Conservation (phyloP, 306 rosid genomes). For the Vachellia pachyceras region DNA sequence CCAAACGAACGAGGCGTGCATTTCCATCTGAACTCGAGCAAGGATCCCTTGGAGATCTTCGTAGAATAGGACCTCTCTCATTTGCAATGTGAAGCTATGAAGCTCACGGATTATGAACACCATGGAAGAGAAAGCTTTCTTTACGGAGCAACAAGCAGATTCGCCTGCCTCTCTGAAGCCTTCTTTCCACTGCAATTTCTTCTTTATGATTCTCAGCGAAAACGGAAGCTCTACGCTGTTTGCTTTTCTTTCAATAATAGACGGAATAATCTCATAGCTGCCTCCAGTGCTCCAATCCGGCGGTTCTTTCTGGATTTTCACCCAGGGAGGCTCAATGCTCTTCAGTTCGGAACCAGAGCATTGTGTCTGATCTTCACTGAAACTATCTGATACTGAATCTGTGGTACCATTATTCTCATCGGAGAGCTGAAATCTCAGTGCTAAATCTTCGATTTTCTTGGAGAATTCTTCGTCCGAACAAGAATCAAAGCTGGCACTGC, state of each 20-base stretch:
- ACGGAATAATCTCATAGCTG: conserved; percentile 57
- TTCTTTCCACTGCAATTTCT: conserved; percentile 76
- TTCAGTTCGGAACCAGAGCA: conserved; percentile 6
- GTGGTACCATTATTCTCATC: conserved; percentile 12
- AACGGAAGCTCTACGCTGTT: conserved; percentile 88
- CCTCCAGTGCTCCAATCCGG: conserved; percentile 52
- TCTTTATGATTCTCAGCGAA: conserved; percentile 79
- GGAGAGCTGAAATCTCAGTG: conserved; percentile 63
- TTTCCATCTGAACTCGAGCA: conserved; percentile 74
- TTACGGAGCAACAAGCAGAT: conserved; percentile 74
- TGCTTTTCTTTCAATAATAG: conserved; percentile 75
- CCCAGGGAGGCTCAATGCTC: conserved; percentile 61
- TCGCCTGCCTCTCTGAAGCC: conserved; percentile 70
- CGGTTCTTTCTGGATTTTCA: conserved; percentile 37
- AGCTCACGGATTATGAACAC: conserved; percentile 91
- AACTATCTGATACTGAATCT: conserved; percentile 39
- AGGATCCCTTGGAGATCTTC: conserved; percentile 83
- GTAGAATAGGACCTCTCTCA: conserved; percentile 71
- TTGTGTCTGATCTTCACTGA: conserved; percentile 2
- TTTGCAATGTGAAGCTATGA: conserved; percentile 74
- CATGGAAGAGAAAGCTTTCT: conserved; percentile 87
- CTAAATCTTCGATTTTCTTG: conserved; percentile 71
- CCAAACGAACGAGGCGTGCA: conserved; percentile 97
- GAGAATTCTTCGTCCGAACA: conserved; percentile 87
- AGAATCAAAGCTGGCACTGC: conserved; percentile 65